Evolutionary conservation across 352 stramenopile genomes (phyloP).

Genomic region (Globisporangium splendens): DNA sequence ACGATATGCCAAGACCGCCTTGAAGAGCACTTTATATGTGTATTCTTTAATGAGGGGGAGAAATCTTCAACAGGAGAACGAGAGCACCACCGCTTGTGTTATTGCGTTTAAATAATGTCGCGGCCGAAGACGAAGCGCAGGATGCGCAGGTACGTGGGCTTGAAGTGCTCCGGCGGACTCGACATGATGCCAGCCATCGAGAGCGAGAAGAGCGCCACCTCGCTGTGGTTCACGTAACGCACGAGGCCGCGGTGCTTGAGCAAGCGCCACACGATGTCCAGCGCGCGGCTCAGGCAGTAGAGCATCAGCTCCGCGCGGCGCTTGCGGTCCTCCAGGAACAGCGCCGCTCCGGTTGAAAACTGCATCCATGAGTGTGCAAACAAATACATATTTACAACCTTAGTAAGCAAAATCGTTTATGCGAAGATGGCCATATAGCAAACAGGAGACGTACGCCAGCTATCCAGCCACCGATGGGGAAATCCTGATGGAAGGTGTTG

Average conservation of each 20-base stretch:
- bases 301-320: constrained; percentile 84
- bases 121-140: constrained; percentile 81
- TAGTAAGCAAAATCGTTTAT: not conserved
- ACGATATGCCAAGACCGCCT: no score
- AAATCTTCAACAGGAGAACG: no score
- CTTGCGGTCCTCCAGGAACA: constrained; percentile 83
- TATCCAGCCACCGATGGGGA: constrained; percentile 33
- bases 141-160: constrained; percentile 80
- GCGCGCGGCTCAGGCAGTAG: constrained; percentile 68
- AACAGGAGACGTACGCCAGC: constrained; percentile 40
- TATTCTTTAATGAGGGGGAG: no score
- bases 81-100: not conserved
- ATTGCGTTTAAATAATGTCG: constrained; percentile 63
- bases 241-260: constrained; percentile 63
- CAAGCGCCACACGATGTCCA: constrained; percentile 81
- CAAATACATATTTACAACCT: not conserved
- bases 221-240: constrained; percentile 70
- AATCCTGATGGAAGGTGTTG: constrained; percentile 72
- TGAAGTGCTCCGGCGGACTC: constrained; percentile 74
- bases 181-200: constrained; percentile 86
- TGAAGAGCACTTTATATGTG: no score
- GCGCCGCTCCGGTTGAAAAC: constrained; percentile 48
- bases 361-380: constrained; percentile 22
- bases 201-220: constrained; percentile 80
- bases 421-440: not conserved